Evolutionary conservation across 495 filamentous ascomycete genomes (phyloP).

Genomic region (Neurospora hispaniola): DNA sequence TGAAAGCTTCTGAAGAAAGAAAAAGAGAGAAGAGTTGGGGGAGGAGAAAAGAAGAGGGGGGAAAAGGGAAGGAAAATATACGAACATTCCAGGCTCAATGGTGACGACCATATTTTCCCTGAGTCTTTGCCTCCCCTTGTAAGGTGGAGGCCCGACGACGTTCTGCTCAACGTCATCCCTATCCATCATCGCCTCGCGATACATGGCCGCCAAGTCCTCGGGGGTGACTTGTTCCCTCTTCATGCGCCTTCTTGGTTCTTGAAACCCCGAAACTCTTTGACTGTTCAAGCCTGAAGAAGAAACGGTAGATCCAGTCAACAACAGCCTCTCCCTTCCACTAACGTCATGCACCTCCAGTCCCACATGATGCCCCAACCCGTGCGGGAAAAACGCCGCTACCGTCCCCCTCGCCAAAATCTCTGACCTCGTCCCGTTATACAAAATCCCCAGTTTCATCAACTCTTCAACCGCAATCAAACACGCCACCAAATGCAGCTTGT

Average conservation of each 20-base stretch:
- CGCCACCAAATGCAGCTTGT: slow-evolving; percentile 59
- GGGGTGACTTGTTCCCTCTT: slow-evolving; percentile 17
- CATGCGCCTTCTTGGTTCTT: background rate
- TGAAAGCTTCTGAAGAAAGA: background rate
- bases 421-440: slow-evolving; percentile 42
- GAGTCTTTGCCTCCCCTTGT: slow-evolving; percentile 30
- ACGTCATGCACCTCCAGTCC: slow-evolving; percentile 89
- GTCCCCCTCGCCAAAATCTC: slow-evolving; percentile 62
- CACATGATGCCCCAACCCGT: slow-evolving; percentile 82
- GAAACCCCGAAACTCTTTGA: background rate
- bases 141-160: background rate
- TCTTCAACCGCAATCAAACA: slow-evolving; percentile 61
- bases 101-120: slow-evolving; percentile 70
- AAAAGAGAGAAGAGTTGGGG: background rate
- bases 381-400: slow-evolving; percentile 75
- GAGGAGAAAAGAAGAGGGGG: background rate
- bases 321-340: slow-evolving; percentile 15
- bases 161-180: background rate
- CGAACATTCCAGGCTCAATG: slow-evolving; percentile 74
- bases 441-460: slow-evolving; percentile 58
- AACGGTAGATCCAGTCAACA: slow-evolving; percentile 4
- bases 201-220: slow-evolving; percentile 12
- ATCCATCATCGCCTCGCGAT: slow-evolving; percentile 9
- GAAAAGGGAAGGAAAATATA: slow-evolving; percentile 2
- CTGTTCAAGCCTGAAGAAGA: background rate